Base-by-base conservation (phyloP, 768 basidiomycete species). In the Mycena kentingensis region DNA sequence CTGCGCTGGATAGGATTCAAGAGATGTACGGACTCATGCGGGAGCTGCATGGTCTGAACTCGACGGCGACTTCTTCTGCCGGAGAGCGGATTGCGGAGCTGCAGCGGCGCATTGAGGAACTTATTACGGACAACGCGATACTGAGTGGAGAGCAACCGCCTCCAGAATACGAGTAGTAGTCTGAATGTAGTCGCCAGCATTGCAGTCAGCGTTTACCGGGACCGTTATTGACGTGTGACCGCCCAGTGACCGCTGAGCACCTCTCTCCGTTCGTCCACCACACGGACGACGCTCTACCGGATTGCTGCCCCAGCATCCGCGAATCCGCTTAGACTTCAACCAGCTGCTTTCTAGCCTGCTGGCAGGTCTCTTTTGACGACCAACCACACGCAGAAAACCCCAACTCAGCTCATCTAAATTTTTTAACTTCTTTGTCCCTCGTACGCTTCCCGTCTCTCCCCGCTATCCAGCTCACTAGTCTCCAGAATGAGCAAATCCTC, bases 401-500 rank as follows among this genome's bases (percentile, higher is more conserved):
- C 73, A 75, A 70, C 73, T 77, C 71, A 74, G 70, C 70, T 60
- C 59, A 72, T 73, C 74, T 70, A 73, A 60, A 68, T 74, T 75
- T 60, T 54, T 65, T 59, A 58, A 61, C 57, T 64, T 65, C 65
- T 68, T 67, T 67, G 72, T 65, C 71, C 73, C 76, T 78, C 77
- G 76, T 77, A 55, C 57, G 72, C 69, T 27, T 41, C 12, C 53
- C 31, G 12, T 29, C 52, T 59, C 46, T 49, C 24, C 26, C 38
- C 18, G 42, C 42, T 34, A 36, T 46, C 43, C 34, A n/a, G 26
- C 37, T 60, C 54, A 61, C 52, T 58, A 55, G 48, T 43, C 46
- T 46, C 7, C 60, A 91, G 89, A 91, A 95, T 95, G 93, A 95
- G 90, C 90, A 93, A 87, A 86, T 83, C 82, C 75, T 84, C 88